Conservation (phyloP, 805 yeast species). For the Candida dendrica region DNA sequence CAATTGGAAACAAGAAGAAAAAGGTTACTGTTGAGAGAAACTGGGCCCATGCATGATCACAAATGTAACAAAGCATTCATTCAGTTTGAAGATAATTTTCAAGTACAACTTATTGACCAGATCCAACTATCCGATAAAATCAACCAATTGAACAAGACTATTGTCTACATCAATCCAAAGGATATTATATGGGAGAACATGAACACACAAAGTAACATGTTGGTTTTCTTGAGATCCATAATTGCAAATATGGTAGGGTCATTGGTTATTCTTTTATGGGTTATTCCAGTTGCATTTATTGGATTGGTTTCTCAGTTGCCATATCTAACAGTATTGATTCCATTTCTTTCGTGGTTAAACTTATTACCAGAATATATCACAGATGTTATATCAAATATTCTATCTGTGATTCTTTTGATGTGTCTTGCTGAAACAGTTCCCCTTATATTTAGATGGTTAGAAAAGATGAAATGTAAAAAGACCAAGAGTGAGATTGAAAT, state of each 20-base stretch:
- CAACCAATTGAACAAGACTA: slow-evolving; percentile 34
- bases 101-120: slow-evolving; percentile 62
- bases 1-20: slow-evolving; percentile 6
- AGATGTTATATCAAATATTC: slow-evolving; percentile 49
- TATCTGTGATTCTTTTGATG: slow-evolving; percentile 64
- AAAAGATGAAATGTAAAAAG: slow-evolving; percentile 47
- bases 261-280: slow-evolving; percentile 57
- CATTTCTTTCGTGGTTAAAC: slow-evolving; percentile 50
- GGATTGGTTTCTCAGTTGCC: slow-evolving; percentile 74
- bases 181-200: slow-evolving; percentile 73
- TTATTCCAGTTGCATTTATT: slow-evolving; percentile 75
- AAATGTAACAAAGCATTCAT: slow-evolving; percentile 46
- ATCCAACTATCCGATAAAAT: slow-evolving; percentile 37
- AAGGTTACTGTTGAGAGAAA: slow-evolving; percentile 12
- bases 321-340: slow-evolving; percentile 51
- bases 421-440: slow-evolving; percentile 59
- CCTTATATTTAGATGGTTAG: slow-evolving; percentile 44
- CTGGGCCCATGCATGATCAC: slow-evolving; percentile 18
- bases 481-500: slow-evolving; percentile 59
- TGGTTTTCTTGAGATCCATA: slow-evolving; percentile 30
- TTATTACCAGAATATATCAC: slow-evolving; percentile 45
- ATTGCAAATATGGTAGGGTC: slow-evolving; percentile 40
- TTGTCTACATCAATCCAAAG: slow-evolving; percentile 51
- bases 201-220: slow-evolving; percentile 27
- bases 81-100: slow-evolving; percentile 47